A percentile compares a stretch with the other conserved stretches of the same genome.
Evolutionary conservation across 352 stramenopile genomes (phyloP).

Genomic region (Phytophthora europaea): DNA sequence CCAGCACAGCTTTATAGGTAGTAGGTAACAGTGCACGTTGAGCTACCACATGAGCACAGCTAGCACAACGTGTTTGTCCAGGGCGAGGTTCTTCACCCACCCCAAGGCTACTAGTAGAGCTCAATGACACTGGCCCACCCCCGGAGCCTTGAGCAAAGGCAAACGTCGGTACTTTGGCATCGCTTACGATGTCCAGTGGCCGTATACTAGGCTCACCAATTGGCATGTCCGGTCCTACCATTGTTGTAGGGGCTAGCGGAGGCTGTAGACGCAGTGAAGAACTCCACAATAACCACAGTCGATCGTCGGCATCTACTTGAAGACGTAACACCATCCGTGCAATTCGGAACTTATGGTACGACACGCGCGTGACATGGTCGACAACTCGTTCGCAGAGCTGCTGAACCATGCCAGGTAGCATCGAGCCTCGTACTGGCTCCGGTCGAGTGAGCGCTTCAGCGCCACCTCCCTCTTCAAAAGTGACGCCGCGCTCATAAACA

Average conservation of each 20-base stretch:
- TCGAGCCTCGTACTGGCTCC: slow-evolving; percentile 91
- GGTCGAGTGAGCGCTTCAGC: slow-evolving; percentile 85
- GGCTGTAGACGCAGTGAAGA: slow-evolving; percentile 89
- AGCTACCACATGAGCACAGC: slow-evolving; percentile 80
- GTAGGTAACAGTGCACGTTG: slow-evolving; percentile 84
- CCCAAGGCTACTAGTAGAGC: slow-evolving; percentile 11
- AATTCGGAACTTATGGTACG: slow-evolving; percentile 93
- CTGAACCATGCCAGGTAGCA: slow-evolving; percentile 92
- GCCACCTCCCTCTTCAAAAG: slow-evolving; percentile 92
- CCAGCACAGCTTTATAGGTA: slow-evolving; percentile 95
- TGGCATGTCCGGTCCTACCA: slow-evolving; percentile 6
- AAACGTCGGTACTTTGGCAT: slow-evolving; percentile 75
- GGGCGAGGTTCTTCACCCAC: slow-evolving; percentile 31
- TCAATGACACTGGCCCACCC: slow-evolving; percentile 26
- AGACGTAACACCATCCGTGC: slow-evolving; percentile 96
- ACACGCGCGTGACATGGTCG: slow-evolving; percentile 93
- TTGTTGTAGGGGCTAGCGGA: slow-evolving; percentile 5
- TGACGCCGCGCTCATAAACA: slow-evolving; percentile 95
- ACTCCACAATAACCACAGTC: slow-evolving; percentile 96
- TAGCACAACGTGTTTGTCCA: slow-evolving; percentile 78
- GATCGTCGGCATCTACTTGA: slow-evolving; percentile 94
- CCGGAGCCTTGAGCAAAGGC: slow-evolving; percentile 44
- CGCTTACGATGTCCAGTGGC: slow-evolving; percentile 72
- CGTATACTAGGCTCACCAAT: slow-evolving; percentile 32
- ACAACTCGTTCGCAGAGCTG: slow-evolving; percentile 94